These are phyloP conservation scores for Russula compacta DNA, from an alignment of 768 basidiomycete species.

Conservation along the genomic window DNA sequence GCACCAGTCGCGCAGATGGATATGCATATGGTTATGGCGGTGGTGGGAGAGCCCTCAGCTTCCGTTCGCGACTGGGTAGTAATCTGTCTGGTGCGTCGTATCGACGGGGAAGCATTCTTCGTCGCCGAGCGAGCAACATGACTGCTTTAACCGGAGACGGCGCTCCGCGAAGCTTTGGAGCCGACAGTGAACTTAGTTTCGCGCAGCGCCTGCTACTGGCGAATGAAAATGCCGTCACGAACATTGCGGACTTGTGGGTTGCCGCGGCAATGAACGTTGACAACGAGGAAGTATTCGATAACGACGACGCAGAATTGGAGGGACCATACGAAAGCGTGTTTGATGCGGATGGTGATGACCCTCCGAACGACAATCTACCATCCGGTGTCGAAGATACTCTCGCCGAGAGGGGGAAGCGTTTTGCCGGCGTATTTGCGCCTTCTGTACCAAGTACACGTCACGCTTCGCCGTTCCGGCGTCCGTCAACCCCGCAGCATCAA, in stretches of 20 bases:
- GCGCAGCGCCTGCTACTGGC: slow-evolving; percentile 84
- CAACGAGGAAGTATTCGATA: slow-evolving; percentile 69
- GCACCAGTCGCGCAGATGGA: slow-evolving; percentile 55
- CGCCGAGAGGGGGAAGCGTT: slow-evolving; percentile 2
- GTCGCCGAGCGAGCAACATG: slow-evolving; percentile 40
- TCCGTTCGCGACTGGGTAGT: slow-evolving; percentile 13
- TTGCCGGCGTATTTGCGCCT: neutral
- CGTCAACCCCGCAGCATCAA: slow-evolving; percentile 18
- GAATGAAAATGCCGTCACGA: slow-evolving; percentile 90
- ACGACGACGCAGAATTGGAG: slow-evolving; percentile 35
- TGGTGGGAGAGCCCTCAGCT: slow-evolving; percentile 30
- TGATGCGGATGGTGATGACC: slow-evolving; percentile 27
- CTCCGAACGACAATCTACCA: slow-evolving; percentile 21
- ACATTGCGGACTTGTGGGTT: slow-evolving; percentile 95
- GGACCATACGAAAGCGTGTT: slow-evolving; percentile 22
- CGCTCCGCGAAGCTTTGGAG: slow-evolving; percentile 31
- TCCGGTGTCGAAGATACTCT: neutral
- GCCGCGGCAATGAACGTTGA: slow-evolving; percentile 94
- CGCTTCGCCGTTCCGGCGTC: slow-evolving; percentile 10
- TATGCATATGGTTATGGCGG: slow-evolving; percentile 72
- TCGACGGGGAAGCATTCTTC: slow-evolving; percentile 43
- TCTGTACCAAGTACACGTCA: slow-evolving; percentile 13
- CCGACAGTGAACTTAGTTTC: slow-evolving; percentile 62
- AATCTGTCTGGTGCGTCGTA: slow-evolving; percentile 23
- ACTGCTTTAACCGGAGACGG: slow-evolving; percentile 29